Evolutionary conservation across 768 basidiomycete genomes (phyloP), one percentile per base, ranked within the genome.

Genomic region (Boletus insuetus): DNA sequence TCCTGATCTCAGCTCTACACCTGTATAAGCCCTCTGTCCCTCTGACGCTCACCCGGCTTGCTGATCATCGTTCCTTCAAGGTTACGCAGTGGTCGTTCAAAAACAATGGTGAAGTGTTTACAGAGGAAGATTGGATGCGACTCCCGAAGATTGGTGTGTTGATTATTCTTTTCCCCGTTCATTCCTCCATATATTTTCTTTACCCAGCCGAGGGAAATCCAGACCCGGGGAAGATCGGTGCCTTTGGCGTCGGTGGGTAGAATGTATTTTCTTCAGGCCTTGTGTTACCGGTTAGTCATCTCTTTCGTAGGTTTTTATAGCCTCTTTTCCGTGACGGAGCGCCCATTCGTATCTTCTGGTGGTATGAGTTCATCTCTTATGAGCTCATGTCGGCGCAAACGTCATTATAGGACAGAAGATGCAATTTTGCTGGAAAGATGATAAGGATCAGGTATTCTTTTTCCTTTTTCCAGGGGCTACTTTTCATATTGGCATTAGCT

Each of bases 301-400:
- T 11, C 12, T 9, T 14, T n/a, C 10, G n/a, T 17, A 83, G 83
- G 84, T 4, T 87, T 89, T 69, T 89, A 90, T 65, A 86, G 85
- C 58, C 62, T 90, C n/a, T 91, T 91, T 64, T 90, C 88, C 0
- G 83, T 89, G 3, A 90, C 89, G 14, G 54, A 54, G 1, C 2
- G 20, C 2, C 54, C 54, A 6, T 44, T 49, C 14, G 47, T 54
- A 11, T 54, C 54, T 1, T 49, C 41, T 10, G 47, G 19, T 17
- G 54, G 54, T 54, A 32, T 4, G 35, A 0, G 39, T 3, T 16
- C 1, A 46, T 24, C 24, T 17, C 1, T 5, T 17, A n/a, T n/a
- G 9, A 20, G 31, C 6, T 14, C 4, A 2, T 13, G 32, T 17
- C n/a, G 20, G 5, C 6, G 20, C 6, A 16, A 14, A 22, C 19